Conservation (phyloP, 2,329 filamentous ascomycete genomes). For the Neopestalotiopsis sp. region DNA sequence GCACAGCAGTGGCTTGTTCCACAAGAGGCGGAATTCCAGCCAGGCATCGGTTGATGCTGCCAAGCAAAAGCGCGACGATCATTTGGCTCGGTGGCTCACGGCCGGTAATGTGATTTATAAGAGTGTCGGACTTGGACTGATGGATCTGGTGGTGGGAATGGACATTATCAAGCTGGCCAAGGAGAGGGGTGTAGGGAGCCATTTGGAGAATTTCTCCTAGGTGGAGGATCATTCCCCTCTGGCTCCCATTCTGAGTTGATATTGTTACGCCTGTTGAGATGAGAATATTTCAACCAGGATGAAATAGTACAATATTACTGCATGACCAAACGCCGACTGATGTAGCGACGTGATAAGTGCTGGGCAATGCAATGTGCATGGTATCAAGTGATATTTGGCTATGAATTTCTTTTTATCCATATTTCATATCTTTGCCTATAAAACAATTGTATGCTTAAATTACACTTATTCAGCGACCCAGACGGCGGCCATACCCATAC, state of each 20-base stretch:
- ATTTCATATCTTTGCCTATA: background rate
- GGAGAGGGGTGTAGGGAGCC: conserved; percentile 58
- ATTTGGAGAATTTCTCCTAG: conserved; percentile 56
- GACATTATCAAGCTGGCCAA: conserved; percentile 62
- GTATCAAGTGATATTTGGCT: background rate
- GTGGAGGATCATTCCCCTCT: conserved; percentile 21
- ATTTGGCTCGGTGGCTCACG: conserved; percentile 60
- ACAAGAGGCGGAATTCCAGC: conserved; percentile 37
- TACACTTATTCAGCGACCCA: conserved; percentile 87
- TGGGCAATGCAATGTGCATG: too few relatives aligned
- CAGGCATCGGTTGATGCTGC: conserved; percentile 27
- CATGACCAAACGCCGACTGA: background rate
- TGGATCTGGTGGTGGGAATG: conserved; percentile 68
- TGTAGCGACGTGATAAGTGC: background rate
- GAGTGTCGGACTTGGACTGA: conserved; percentile 68
- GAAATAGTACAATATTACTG: background rate
- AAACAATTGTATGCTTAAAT: background rate
- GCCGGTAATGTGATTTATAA: conserved; percentile 72
- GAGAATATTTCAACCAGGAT: too few relatives aligned
- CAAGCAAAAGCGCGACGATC: conserved; percentile 51
- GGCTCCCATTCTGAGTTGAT: conserved; percentile 20
- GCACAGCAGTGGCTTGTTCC: conserved; percentile 26
- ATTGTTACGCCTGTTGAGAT: background rate
- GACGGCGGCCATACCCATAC: conserved; percentile 97
- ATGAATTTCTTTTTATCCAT: background rate